Conservation (phyloP, 129 eudicot genomes). For the carrot (Daucus carota) region DNA sequence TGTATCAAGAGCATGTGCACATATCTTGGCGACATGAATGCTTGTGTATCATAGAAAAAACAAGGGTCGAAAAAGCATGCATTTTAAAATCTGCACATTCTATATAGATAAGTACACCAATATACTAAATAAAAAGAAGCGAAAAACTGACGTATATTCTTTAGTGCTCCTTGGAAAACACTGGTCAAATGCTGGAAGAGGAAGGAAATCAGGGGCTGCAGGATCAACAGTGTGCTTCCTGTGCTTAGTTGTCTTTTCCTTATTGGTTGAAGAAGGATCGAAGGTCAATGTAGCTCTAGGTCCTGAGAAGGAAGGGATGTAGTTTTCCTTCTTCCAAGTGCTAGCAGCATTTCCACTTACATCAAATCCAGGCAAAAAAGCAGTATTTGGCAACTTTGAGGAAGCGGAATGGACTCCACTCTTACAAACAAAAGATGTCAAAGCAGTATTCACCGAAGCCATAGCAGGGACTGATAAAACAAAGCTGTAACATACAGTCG, state of each 20-base stretch:
- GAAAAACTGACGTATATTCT: constrained; percentile 44
- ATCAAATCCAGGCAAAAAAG: constrained; percentile 62
- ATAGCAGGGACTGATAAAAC: constrained; percentile 28
- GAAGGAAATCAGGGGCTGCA: constrained; percentile 84
- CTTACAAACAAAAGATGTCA: constrained; percentile 56
- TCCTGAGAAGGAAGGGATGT: constrained; percentile 21
- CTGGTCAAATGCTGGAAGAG: constrained; percentile 86
- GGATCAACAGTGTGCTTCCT: constrained; percentile 89
- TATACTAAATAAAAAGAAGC: background rate
- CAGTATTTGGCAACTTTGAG: constrained; percentile 37
- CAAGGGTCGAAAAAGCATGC: background rate
- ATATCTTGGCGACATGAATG: background rate
- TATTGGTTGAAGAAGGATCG: constrained; percentile 60
- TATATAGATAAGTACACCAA: background rate
- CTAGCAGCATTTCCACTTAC: constrained; percentile 31
- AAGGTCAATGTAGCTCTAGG: constrained; percentile 82
- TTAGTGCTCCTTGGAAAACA: constrained; percentile 96
- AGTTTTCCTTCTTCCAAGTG: constrained; percentile 24
- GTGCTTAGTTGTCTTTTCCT: constrained; percentile 35
- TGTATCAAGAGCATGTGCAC: background rate
- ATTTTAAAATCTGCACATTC: background rate
- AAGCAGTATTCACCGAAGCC: constrained; percentile 76
- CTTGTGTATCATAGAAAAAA: background rate
- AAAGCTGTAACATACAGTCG: background rate
- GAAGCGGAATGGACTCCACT: constrained; percentile 37